These are phyloP conservation scores for Lobosporangium transversale DNA, from an alignment of 192 early-diverging fungal species.

Conservation along the genomic window DNA sequence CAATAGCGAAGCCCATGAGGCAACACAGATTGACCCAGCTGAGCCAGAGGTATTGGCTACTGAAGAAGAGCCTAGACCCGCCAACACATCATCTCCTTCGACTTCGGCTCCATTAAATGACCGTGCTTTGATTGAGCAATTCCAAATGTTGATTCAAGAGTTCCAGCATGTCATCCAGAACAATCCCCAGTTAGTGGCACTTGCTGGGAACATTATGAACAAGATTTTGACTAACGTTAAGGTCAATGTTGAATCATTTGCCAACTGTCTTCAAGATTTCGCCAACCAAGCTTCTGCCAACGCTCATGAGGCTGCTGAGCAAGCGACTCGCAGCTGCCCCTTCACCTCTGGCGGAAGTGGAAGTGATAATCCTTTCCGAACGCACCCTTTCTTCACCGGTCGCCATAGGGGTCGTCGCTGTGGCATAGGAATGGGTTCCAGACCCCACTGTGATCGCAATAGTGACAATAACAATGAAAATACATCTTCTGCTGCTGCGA, in stretches of 20 bases:
- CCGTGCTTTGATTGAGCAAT: constrained; percentile 44
- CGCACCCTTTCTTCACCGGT: constrained; percentile 23
- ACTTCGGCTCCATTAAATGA: too few species aligned
- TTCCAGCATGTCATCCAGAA: constrained; percentile 51
- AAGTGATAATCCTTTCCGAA: constrained; percentile 23
- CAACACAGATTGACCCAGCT: constrained; percentile 10
- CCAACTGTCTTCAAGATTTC: constrained; percentile 24
- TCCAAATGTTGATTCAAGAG: constrained; percentile 38
- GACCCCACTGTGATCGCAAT: too few species aligned
- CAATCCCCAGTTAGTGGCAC: constrained; percentile 38
- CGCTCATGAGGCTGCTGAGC: constrained; percentile 21
- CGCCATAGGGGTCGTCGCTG: constrained; percentile 13
- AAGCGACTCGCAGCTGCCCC: constrained; percentile 16
- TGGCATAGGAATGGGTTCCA: neutral
- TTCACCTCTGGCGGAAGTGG: constrained; percentile 16
- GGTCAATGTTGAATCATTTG: constrained; percentile 47
- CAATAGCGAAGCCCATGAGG: constrained; percentile 9
- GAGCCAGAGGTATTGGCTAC: constrained; percentile 12
- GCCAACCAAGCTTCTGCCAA: constrained; percentile 10
- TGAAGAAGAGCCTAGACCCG: neutral
- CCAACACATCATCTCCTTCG: neutral
- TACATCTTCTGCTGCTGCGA: neutral
- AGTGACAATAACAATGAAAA: neutral
- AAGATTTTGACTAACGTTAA: constrained; percentile 42
- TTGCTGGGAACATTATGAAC: constrained; percentile 41